These are phyloP conservation scores for Xylaria sp. DNA, from an alignment of 2,329 filamentous ascomycete species.

Conservation along the genomic window DNA sequence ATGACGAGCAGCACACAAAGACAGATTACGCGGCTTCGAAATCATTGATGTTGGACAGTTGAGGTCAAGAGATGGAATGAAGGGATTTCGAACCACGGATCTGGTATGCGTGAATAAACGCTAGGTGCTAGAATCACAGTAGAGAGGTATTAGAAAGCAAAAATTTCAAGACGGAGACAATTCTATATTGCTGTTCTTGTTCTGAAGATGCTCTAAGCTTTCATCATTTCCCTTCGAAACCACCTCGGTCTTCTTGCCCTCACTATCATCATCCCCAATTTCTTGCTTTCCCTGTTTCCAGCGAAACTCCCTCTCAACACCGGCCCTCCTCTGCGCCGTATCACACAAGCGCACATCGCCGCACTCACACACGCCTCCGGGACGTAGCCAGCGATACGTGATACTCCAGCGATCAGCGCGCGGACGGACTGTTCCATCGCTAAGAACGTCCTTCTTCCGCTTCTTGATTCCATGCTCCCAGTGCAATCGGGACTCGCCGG, in stretches of 20 bases:
- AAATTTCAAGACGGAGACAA: constrained; percentile 17
- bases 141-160: constrained; percentile 1
- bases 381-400: constrained; percentile 64
- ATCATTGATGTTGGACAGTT: neutral
- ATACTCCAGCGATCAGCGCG: constrained; percentile 63
- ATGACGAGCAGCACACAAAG: neutral
- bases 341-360: constrained; percentile 62
- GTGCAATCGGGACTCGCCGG: constrained; percentile 60
- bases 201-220: neutral
- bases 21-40: neutral
- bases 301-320: constrained; percentile 62
- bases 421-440: constrained; percentile 57
- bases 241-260: neutral
- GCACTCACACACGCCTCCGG: constrained; percentile 60
- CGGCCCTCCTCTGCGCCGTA: constrained; percentile 58
- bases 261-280: neutral
- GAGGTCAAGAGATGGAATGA: neutral
- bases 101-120: neutral
- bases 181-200: constrained; percentile 25
- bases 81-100: neutral
- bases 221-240: neutral
- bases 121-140: neutral
- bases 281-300: constrained; percentile 51
- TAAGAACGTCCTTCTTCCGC: constrained; percentile 61
- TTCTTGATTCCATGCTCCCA: constrained; percentile 67